Evolutionary conservation across 108 stramenopile genomes (phyloP), one percentile per base, ranked within the genome.

Genomic region (Stephanodiscus minutulus): DNA sequence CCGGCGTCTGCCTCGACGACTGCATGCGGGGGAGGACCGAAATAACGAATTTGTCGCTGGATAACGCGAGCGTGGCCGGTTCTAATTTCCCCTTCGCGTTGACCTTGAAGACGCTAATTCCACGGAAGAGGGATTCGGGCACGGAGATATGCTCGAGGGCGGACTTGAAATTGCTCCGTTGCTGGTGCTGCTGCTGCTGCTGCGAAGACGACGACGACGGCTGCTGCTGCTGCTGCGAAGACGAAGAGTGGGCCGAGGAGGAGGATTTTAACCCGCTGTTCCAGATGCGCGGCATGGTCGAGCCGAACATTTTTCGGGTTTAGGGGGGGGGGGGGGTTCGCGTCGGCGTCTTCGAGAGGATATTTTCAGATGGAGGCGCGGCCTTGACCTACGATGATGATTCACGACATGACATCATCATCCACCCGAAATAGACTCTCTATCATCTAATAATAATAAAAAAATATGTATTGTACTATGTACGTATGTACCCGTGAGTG

Each of bases 1-100:
- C 74, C 56, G 70, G n/a, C 33, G 69, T 8, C 9, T 3, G 8
- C 6, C 55, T 7, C 7, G 55, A 29, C 28, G 29, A 17, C 12
- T 15, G 43, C 24, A 0, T 12, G 25, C 72, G 72, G 21, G 79
- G 72, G 6, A 76, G 21, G 49, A 93, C 36, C n/a, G 83, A 85
- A 12, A 94, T 44, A 12, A 89, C 90, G 77, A 94, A 94, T 43
- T 83, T 85, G 65, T 94, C 90, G 17, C 60, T 20, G 15, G 84
- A 85, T 22, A 94, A 55, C 0, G 82, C 79, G 5, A 81, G 80
- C 10, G 72, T 72, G 21, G 60, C 70, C 13, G 81, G 59, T 68
- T 86, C 76, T 27, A 87, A 77, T 43, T 83, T 87, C 15, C 92
- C 89, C 67, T 91, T 88, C 46, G 81, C 79, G 48, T 63, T 70